phyloP scores from a whole-genome alignment of 805 yeast species.

The Ogataea trehaloabstinens region DNA sequence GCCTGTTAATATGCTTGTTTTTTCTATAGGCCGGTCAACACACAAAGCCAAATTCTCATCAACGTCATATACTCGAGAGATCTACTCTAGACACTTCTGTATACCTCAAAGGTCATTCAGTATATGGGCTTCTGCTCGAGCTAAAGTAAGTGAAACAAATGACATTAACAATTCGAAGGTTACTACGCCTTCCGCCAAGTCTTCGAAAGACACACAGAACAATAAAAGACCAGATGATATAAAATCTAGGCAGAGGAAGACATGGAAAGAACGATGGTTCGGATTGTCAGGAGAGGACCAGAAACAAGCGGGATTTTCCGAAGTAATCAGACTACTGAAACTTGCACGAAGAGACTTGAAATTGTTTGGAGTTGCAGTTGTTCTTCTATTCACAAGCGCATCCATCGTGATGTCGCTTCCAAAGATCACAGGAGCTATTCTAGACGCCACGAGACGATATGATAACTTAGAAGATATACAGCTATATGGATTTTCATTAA shows the following conservation, averaged over 20 bases:
- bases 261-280: conserved; percentile 30
- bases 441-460: conserved; percentile 45
- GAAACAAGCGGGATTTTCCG: conserved; percentile 33
- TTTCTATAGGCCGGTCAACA: neutral
- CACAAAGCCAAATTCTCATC: neutral
- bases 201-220: no score
- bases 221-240: no score
- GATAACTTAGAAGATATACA: conserved; percentile 23
- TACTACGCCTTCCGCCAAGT: no score
- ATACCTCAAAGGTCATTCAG: conserved; percentile 1
- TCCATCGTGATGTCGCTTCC: conserved; percentile 52
- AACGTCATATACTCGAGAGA: no score
- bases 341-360: conserved; percentile 46
- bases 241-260: no score
- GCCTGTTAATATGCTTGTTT: neutral
- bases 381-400: conserved; percentile 46
- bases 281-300: conserved; percentile 33
- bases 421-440: conserved; percentile 52
- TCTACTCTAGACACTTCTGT: no score
- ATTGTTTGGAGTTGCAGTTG: conserved; percentile 41
- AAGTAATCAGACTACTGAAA: conserved; percentile 38
- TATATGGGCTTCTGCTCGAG: neutral
- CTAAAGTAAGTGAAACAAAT: no score
- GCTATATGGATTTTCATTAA: conserved; percentile 58
- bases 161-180: no score